phyloP scores from a whole-genome alignment of 1,284 basidiomycete species.

The Hemileccinum hortonii region DNA sequence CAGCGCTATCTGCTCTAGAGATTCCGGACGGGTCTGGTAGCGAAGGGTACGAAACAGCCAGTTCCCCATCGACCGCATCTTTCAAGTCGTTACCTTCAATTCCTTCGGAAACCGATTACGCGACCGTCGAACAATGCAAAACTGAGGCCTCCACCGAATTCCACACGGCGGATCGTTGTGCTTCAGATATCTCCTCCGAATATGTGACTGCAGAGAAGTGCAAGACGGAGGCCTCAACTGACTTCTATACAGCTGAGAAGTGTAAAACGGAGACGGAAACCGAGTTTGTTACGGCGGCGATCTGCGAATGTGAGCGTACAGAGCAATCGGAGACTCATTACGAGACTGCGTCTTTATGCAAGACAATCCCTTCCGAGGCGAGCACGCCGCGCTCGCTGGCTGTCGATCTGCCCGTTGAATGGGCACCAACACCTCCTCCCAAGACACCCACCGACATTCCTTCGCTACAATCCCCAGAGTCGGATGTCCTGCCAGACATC shows the following conservation, averaged over 20 bases:
- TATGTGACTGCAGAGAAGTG: slow-evolving; percentile 53
- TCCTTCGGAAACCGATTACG: slow-evolving; percentile 52
- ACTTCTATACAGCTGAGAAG: slow-evolving; percentile 46
- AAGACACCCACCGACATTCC: slow-evolving; percentile 31
- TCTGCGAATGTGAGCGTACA: slow-evolving; percentile 43
- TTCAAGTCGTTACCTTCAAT: slow-evolving; percentile 48
- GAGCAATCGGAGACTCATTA: slow-evolving; percentile 48
- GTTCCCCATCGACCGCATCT: slow-evolving; percentile 44
- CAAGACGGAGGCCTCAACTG: slow-evolving; percentile 39
- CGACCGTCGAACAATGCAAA: slow-evolving; percentile 48
- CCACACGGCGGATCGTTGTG: slow-evolving; percentile 42
- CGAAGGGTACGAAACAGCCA: slow-evolving; percentile 35
- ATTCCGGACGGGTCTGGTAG: slow-evolving; percentile 32
- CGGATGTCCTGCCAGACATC: slow-evolving; percentile 22
- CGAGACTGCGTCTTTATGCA: slow-evolving; percentile 50
- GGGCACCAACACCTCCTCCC: slow-evolving; percentile 25
- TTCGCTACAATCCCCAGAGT: slow-evolving; percentile 33
- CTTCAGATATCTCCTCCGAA: slow-evolving; percentile 38
- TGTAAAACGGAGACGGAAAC: slow-evolving; percentile 49
- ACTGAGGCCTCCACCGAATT: slow-evolving; percentile 50
- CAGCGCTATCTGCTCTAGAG: slow-evolving; percentile 29
- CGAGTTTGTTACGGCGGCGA: slow-evolving; percentile 51
- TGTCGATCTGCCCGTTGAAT: slow-evolving; percentile 26
- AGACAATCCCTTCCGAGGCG: slow-evolving; percentile 39
- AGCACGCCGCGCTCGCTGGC: slow-evolving; percentile 40